Conservation (phyloP, 2,329 filamentous ascomycete genomes). For the Claviceps spartinae region DNA sequence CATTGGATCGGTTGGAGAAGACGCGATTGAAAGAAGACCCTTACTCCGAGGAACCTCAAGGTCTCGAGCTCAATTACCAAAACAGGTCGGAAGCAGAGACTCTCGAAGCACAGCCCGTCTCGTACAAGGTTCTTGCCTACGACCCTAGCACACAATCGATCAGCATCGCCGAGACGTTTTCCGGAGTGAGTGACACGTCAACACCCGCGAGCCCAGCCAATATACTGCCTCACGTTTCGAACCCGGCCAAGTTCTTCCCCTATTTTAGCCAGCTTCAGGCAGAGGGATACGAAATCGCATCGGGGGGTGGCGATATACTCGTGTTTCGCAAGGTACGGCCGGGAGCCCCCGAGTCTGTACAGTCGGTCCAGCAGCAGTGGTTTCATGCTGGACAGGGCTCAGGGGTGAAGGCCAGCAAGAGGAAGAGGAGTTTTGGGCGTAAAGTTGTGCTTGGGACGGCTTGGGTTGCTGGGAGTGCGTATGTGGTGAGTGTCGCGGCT, state of each 20-base stretch:
- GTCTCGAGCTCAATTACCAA: conserved; percentile 28
- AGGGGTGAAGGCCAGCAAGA: conserved; percentile 21
- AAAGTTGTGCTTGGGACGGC: conserved; percentile 39
- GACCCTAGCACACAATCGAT: conserved; percentile 45
- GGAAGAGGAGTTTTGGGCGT: conserved; percentile 29
- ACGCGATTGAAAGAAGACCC: conserved; percentile 18
- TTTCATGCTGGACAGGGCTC: conserved; percentile 20
- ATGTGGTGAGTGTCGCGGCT: conserved; percentile 42
- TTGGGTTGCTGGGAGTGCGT: conserved; percentile 41
- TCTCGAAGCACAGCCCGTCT: conserved; percentile 5
- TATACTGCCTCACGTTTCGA: conserved; percentile 44
- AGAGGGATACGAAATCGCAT: conserved; percentile 53
- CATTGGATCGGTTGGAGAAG: conserved; percentile 2
- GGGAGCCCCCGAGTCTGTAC: conserved; percentile 24
- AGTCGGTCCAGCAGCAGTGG: conserved; percentile 25
- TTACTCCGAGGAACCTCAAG: conserved; percentile 32
- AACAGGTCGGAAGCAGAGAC: not conserved
- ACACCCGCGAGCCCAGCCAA: conserved; percentile 43
- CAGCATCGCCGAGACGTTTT: conserved; percentile 46
- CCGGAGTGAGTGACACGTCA: conserved; percentile 34
- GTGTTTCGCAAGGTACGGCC: conserved; percentile 48
- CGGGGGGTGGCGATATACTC: conserved; percentile 48
- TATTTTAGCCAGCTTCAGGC: conserved; percentile 44
- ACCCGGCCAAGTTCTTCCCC: conserved; percentile 51
- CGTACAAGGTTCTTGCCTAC: conserved; percentile 54